Evolutionary conservation across 2,329 filamentous ascomycete genomes (phyloP), one percentile per base, ranked within the genome.

Genomic region (Fusarium palustre): DNA sequence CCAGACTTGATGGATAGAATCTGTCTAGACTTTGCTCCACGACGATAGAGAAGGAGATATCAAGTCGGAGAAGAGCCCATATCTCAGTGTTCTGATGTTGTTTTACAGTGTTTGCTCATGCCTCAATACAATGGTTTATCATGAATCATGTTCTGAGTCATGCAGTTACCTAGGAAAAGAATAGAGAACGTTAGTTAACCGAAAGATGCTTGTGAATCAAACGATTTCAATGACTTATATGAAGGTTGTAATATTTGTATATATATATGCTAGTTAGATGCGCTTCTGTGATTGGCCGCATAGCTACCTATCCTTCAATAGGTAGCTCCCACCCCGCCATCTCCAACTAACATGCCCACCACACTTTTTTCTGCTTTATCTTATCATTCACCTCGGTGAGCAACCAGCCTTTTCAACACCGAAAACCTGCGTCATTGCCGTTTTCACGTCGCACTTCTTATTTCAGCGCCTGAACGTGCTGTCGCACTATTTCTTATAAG

Each of bases 1-100:
- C 81, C 85, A 2, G 87, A 90, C 43, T 76, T 90, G 49, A 82
- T 88, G 45, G 79, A 78, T 22, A 80, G 84, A 53, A 80, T 92
- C 20, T 86, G 89, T 42, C 78, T 93, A 16, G 86, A 91, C 71
- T 85, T 91, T 60, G 58, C 58, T 20, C 49, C 57, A 16, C 52
- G 55, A 34, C 54, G 31, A 30, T 69, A 61, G 28, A 24, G 22
- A 33, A 5, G 11, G 18, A 47, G 3, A 12, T 12, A 5, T 24
- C 28, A 16, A 30, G 10, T 15, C 33, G 5, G 28, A 31, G 7
- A 25, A 20, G 18, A 16, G 7, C 28, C 13, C 15, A n/a, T 18
- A 15, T 41, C 9, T 3, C 7, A 7, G 52, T 18, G 3, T 28
- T 30, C 28, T 10, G 15, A 16, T 22, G 12, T 30, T 18, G 13